Conservation (phyloP, 345 rosid species). For the Acer yangbiense region DNA sequence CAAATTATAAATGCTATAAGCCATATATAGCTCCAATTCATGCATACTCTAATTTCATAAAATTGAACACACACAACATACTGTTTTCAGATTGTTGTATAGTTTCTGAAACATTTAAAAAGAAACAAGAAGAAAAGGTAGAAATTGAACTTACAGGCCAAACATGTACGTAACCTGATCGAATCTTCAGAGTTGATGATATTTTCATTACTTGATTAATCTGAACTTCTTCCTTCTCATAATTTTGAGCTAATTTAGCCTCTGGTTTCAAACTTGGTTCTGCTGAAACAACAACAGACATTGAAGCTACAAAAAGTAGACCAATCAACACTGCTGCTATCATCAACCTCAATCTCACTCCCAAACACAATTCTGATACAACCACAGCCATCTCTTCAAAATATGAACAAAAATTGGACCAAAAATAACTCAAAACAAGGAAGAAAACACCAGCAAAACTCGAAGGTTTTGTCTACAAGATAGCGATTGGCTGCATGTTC, state of each 20-base stretch:
- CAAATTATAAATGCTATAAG: neutral
- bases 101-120: neutral
- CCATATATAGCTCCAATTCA: neutral
- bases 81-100: neutral
- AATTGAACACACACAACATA: neutral
- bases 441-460: neutral
- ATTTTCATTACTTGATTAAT: neutral
- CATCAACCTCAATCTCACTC: conserved; percentile 8
- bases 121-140: neutral
- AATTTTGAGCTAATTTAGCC: conserved; percentile 3
- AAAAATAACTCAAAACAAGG: neutral
- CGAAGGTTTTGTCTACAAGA: neutral
- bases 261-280: conserved; percentile 18
- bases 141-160: conserved; percentile 39
- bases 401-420: neutral
- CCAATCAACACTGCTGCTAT: conserved; percentile 18
- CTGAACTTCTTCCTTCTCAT: neutral
- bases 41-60: neutral
- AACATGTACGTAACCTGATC: conserved; percentile 29
- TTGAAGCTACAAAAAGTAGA: conserved; percentile 19
- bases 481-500: neutral
- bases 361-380: conserved; percentile 16
- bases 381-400: conserved; percentile 13
- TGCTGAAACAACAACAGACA: conserved; percentile 18
- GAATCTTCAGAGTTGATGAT: neutral